Base-by-base conservation (phyloP, 495 filamentous ascomycete genomes). In the Symbiotaphrina buchneri region DNA sequence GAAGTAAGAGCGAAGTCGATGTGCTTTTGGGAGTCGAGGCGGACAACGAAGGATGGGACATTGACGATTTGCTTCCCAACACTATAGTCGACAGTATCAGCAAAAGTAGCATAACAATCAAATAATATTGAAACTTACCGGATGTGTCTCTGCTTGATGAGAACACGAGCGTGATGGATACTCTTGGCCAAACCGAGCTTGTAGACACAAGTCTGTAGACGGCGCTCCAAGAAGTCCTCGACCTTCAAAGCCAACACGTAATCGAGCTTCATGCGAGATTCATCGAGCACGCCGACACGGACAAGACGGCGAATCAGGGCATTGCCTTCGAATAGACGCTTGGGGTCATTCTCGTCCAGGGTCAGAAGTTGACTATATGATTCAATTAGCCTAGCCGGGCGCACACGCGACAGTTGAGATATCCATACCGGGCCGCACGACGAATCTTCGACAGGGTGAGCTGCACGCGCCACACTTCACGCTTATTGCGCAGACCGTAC, bases 221-320 rank as follows among this genome's bases (percentile, higher is more conserved):
- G 80, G 47, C 87, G 84, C 74, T 97, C 87, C 61, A 97, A 69
- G 74, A 97, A 97, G 56, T 97, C 87, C 58, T 97, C 90, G 48
- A 78, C 73, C 64, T 83, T 83, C 39, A 97, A 75, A 56, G 87
- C 87, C 48, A 97, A 68, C 51, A 97, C 87, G 78, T 97, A 97
- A 90, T 97, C 87, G 66, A 97, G 83, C 77, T 93, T 97, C 90
- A 95, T 97, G 71, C 90, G 87, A 56, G 81, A 77, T 68, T 97
- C 87, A 55, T 97, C 87, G 55, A 97, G 78, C 51, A 97, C 87
- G 79, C 87, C 87, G 52, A 95, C 83, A 58, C 87, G 90, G 47
- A 97, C 90, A 35, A 97, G 82, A 72, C 87, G 87, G 53, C 87
- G 90, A 75, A 97, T 97, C 52, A 97, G 69, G 55, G 87, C 87